Evolutionary conservation across 1,284 basidiomycete species (phyloP).

Genomic region (Heimioporus punctisporus): DNA sequence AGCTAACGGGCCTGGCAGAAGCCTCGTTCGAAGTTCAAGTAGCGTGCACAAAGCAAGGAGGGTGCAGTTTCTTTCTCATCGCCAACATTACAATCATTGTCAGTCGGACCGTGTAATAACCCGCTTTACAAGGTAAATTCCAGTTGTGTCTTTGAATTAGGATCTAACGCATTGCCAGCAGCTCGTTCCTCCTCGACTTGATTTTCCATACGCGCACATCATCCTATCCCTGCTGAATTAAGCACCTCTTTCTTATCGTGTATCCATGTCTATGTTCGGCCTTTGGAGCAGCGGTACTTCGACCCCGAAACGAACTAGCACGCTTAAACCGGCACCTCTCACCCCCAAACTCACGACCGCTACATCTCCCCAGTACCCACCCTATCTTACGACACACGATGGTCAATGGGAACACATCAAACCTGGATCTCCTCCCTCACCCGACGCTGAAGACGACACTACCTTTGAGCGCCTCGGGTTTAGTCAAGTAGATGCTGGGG

Average conservation of each 20-base stretch:
- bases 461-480: constrained; percentile 18
- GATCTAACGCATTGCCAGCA: too few species aligned
- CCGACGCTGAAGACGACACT: constrained; percentile 19
- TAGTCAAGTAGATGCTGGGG: constrained; percentile 14
- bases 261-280: constrained; percentile 2
- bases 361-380: constrained; percentile 8
- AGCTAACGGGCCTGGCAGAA: constrained; percentile 17
- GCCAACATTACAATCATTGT: not conserved
- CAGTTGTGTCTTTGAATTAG: too few species aligned
- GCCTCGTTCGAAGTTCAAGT: constrained; percentile 7
- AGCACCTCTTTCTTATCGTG: not conserved
- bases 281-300: constrained; percentile 13
- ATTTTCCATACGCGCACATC: not conserved
- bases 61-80: not conserved
- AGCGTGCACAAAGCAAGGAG: not conserved
- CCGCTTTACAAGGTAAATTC: too few species aligned
- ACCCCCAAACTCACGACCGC: constrained; percentile 25
- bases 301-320: constrained; percentile 18
- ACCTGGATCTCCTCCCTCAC: constrained; percentile 15
- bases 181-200: not conserved
- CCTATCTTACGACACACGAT: constrained; percentile 7
- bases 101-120: too few species aligned
- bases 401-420: constrained; percentile 28
- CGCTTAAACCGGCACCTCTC: constrained; percentile 18
- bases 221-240: not conserved